These are phyloP conservation scores for Aureobasidium melanogenum DNA, from an alignment of 2,329 filamentous ascomycete genomes.

Conservation along the genomic window DNA sequence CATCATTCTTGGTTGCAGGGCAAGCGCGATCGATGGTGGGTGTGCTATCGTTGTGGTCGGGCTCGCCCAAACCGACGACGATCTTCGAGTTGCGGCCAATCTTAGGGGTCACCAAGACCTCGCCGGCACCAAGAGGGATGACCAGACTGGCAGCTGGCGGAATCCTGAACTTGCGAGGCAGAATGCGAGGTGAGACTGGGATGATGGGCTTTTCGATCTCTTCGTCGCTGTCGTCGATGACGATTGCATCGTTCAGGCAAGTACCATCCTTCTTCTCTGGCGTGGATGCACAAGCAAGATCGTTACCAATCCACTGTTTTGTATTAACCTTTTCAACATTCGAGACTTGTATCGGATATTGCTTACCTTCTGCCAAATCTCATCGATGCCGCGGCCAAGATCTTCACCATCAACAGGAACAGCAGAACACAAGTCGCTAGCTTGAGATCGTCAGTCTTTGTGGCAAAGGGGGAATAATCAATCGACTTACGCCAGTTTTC, in stretches of 20 bases:
- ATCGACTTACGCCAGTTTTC: not conserved
- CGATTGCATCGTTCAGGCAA: not conserved
- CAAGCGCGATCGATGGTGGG: not conserved
- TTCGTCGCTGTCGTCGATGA: not conserved
- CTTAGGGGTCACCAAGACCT: not conserved
- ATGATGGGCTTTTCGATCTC: not conserved
- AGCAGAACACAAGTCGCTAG: not conserved
- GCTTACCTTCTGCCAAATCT: not conserved
- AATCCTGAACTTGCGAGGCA: not conserved
- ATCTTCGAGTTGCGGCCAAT: not conserved
- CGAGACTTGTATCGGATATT: not conserved
- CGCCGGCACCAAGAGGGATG: not conserved
- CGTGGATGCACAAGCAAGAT: no score
- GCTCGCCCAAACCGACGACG: not conserved
- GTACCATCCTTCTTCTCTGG: not conserved
- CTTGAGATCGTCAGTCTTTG: not conserved
- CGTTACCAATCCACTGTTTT: not conserved
- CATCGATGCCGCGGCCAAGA: not conserved
- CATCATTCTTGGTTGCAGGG: not conserved
- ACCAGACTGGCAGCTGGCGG: not conserved
- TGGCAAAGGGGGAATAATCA: not conserved
- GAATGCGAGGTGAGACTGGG: not conserved
- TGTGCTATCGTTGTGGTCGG: not conserved
- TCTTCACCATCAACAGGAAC: not conserved
- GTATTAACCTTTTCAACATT: not conserved